These are phyloP conservation scores for Phytophthora citrophthora DNA, from an alignment of 352 stramenopile species.

Conservation along the genomic window DNA sequence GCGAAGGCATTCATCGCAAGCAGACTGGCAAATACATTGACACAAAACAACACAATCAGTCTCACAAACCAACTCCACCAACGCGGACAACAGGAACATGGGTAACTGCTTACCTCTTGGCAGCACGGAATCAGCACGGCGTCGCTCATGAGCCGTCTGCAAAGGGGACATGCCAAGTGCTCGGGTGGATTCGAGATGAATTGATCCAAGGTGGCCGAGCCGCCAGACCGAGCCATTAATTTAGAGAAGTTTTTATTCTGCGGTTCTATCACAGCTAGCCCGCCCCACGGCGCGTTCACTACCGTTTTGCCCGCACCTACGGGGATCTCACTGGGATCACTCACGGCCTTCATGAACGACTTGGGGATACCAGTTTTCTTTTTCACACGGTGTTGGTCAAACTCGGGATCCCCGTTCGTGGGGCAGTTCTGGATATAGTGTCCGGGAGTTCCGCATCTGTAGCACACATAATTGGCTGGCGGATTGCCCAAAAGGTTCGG, in stretches of 20 bases:
- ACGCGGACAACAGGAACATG: conserved; percentile 22
- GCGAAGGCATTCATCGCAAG: conserved; percentile 85
- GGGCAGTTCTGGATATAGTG: conserved; percentile 92
- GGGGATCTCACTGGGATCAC: conserved; percentile 83
- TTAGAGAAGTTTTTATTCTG: conserved; percentile 93
- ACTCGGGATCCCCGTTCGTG: conserved; percentile 88
- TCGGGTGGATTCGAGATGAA: conserved; percentile 90
- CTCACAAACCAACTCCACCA: conserved; percentile 3
- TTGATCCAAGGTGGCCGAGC: conserved; percentile 90
- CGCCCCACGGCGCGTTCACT: conserved; percentile 85
- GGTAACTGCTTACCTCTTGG: conserved; percentile 72
- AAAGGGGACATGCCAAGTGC: conserved; percentile 89
- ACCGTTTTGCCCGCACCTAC: conserved; percentile 86
- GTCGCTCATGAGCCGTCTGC: conserved; percentile 89
- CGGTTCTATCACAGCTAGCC: conserved; percentile 90
- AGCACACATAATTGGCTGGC: conserved; percentile 87
- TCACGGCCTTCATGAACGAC: conserved; percentile 90
- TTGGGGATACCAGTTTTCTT: conserved; percentile 90
- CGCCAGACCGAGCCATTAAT: conserved; percentile 90
- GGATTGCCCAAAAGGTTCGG: conserved; percentile 56
- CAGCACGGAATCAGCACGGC: conserved; percentile 89
- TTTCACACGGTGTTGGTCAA: conserved; percentile 89
- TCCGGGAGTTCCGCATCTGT: conserved; percentile 80
- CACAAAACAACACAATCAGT: conserved; percentile 24
- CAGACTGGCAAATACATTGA: conserved; percentile 50